Percentiles rank a stretch among this genome's conserved stretches.
These are phyloP conservation scores for Aphanomyces invadans DNA, from an alignment of 352 stramenopile species.

Conservation along the genomic window DNA sequence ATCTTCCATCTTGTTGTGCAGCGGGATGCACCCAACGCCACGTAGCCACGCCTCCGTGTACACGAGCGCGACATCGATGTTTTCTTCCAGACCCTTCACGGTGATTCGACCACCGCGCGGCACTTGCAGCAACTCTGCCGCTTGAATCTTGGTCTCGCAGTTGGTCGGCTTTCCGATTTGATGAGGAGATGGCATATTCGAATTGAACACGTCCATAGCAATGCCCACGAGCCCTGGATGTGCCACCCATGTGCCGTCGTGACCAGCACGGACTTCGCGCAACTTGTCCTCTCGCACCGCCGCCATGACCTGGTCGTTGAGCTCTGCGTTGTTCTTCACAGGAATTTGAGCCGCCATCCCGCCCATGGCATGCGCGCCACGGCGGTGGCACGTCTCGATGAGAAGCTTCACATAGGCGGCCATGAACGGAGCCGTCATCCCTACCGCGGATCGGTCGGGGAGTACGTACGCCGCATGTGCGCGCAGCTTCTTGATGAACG, in stretches of 20 bases:
- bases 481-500: constrained; percentile 95
- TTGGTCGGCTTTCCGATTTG: constrained; percentile 77
- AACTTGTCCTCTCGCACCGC: constrained; percentile 88
- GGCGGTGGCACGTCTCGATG: constrained; percentile 92
- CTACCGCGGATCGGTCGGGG: constrained; percentile 87
- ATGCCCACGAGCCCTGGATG: constrained; percentile 92
- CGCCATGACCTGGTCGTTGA: constrained; percentile 86
- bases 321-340: constrained; percentile 86
- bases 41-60: constrained; percentile 93
- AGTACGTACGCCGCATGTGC: constrained; percentile 88
- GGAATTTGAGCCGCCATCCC: constrained; percentile 97
- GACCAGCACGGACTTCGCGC: constrained; percentile 83
- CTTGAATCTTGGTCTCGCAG: constrained; percentile 34
- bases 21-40: constrained; percentile 88
- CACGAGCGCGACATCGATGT: constrained; percentile 88
- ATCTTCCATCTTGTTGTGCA: constrained; percentile 95
- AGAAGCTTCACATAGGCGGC: constrained; percentile 91
- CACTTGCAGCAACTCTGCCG: constrained; percentile 41
- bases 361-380: constrained; percentile 93
- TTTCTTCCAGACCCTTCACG: constrained; percentile 75
- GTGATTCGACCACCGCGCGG: constrained; percentile 68
- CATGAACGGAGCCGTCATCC: constrained; percentile 94
- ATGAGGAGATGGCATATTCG: constrained; percentile 88
- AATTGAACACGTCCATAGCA: constrained; percentile 90
- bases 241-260: constrained; percentile 95